Base-by-base conservation (phyloP, 768 basidiomycete genomes). In the Kwoniella bestiolae region DNA sequence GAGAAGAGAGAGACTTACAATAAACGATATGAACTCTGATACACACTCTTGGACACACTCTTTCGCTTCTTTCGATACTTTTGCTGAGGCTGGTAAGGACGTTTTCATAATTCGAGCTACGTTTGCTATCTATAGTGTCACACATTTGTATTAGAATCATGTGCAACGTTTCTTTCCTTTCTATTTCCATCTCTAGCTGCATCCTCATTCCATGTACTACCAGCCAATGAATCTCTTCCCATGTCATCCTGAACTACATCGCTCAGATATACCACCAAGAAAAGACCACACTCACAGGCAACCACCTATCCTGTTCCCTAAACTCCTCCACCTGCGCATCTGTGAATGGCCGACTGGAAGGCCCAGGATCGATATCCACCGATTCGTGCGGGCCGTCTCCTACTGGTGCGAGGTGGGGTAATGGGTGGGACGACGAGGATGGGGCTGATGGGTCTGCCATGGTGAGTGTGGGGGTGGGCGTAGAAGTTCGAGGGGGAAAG, bases 31-130 rank as follows among this genome's bases (percentile, higher is more conserved):
- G 84, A 96, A 98, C 83, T 98, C 95, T 46, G 91, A 93, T 61
- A 96, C 92, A 82, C 94, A 96, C 83, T 97, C 95, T 80, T 98
- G 95, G 46, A 97, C 92, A 82, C 92, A 94, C 83, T 98, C 95
- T 80, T 98, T 98, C 49, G 94, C 94, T 82, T 98, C 95, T 81
- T 97, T 97, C 7, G 92, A 91, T 75, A 97, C 95, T 83, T 98
- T 98, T 46, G 95, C 92, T 21, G 90, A 90, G 0, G 88, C 83
- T 0, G 95, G 94, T 2, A 97, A 89, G 11, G 92, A 86, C 46
- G 88, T 84, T 82, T 97, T 97, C 94, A 97, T 98, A 77, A 98
- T 94, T 23, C 95, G 87, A 16, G 93, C 88, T n/a, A 97, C 94
- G 79, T 98, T 98, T 56, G 94, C 94, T 73, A 98, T 98, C 94